Base-by-base conservation (phyloP, 2,329 filamentous ascomycete genomes). In the Diaporthe humulicola region DNA sequence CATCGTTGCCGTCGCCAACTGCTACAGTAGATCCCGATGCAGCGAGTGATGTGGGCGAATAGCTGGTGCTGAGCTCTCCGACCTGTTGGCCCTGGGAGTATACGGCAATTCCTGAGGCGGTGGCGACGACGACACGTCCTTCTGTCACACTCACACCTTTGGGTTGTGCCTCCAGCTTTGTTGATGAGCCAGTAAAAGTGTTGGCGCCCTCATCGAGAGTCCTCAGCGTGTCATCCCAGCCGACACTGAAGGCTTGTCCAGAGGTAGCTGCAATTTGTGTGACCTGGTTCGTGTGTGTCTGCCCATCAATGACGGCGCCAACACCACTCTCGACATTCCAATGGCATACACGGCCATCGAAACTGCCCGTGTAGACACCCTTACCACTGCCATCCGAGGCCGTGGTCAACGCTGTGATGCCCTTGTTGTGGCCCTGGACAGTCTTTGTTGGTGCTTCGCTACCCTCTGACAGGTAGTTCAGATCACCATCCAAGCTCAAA, bases 211-310 rank as follows among this genome's bases (percentile, higher is more conserved):
- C 89, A 77, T 98, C 95, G 48, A 97, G 89, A 57, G 90, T 93
- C 76, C 95, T 93, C 48, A 98, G 87, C 1, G 93, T 95, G 83
- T 99, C 97, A 81, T 99, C 97, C 97, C 96, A 99, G 77, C 93
- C 96, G 71, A 96, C 94, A 80, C 93, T 96, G 85, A 94, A 96
- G n/a, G 95, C 90, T 77, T 91, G 89, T 45, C 91, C 90, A 2
- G 87, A 81, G 10, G 87, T 86, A 0, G 91, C 86, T 3, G 93
- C 87, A 77, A 99, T 93, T 69, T 94, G 94, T 4, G 92, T 91
- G 70, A 98, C 91, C 83, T 97, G 96, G 83, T 96, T 97, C 10
- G 93, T 93, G 83, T 98, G 97, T 4, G 90, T 87, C 77, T 95
- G 91, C 38, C 97, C 96, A 76, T 97, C 94, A 15, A 97, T 89